These are phyloP conservation scores for Santalum album DNA, from an alignment of 164 flowering plant genomes.

Conservation along the genomic window DNA sequence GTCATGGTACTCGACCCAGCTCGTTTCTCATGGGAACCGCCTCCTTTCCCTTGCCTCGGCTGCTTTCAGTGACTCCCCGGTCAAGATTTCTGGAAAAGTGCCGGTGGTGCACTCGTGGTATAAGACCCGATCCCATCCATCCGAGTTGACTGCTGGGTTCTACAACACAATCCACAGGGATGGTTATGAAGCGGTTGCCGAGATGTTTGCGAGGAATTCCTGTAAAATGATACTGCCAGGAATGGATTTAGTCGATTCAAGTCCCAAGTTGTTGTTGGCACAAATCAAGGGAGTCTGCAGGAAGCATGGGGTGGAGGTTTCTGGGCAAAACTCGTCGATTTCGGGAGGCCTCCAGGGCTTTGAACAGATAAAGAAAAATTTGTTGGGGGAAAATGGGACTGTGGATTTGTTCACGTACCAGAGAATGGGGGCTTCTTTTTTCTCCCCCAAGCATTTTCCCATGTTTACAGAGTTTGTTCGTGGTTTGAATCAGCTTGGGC, in stretches of 20 bases:
- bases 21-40: constrained; percentile 57
- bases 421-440: constrained; percentile 92
- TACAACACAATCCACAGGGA: constrained; percentile 57
- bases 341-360: constrained; percentile 27
- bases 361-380: constrained; percentile 43
- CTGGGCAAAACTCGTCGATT: constrained; percentile 52
- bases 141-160: constrained; percentile 77
- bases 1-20: constrained; percentile 78
- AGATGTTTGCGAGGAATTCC: constrained; percentile 58
- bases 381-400: constrained; percentile 23
- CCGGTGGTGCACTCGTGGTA: constrained; percentile 66
- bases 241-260: constrained; percentile 69
- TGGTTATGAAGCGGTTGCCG: constrained; percentile 59
- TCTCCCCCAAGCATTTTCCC: constrained; percentile 84
- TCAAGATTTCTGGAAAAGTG: constrained; percentile 46
- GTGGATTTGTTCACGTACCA: constrained; percentile 61
- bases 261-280: constrained; percentile 53
- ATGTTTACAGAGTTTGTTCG: constrained; percentile 52
- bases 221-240: constrained; percentile 67
- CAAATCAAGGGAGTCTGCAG: constrained; percentile 46
- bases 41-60: constrained; percentile 60
- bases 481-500: constrained; percentile 29
- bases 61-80: constrained; percentile 25
- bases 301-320: constrained; percentile 41
- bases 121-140: constrained; percentile 57